Base-by-base conservation (phyloP, 2,329 filamentous ascomycete species). In the Rhinocladiella similis region DNA sequence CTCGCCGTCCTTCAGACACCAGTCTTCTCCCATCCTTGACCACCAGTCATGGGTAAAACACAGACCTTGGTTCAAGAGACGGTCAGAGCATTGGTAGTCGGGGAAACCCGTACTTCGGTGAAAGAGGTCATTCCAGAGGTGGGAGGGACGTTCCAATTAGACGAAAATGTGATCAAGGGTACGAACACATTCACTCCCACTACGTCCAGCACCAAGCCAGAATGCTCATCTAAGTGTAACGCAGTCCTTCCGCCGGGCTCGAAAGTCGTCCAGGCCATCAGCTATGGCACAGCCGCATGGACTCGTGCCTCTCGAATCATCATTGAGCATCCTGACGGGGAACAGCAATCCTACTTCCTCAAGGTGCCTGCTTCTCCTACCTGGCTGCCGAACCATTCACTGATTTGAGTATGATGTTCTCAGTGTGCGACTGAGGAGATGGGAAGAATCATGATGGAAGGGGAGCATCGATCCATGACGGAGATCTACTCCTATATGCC, bases 401-500 rank as follows among this genome's bases (percentile, higher is more conserved):
- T 25, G 22, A 25, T 25, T 27, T 27, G 39, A 46, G 18, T 3
- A 6, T 51, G 14, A 27, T 27, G 22, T 2, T 47, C 12, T 16
- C 33, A 61, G 41, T 47, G 50, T 19, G 56, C 56, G 19, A 52
- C 39, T 7, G 59, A 48, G 14, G 29, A 53, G n/a, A 48, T 20
- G 16, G 59, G 56, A 6, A 56, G 39, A 33, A 29, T 43, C 25
- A 55, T 66, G 57, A 54, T 69, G 14, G 58, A 70, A 53, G 69
- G 69, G 3, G 72, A 73, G 59, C 71, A 68, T 54, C 54, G 63
- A 16, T 66, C 68, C 42, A 66, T 70, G 63, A 61, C 60, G 3
- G 69, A 67, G 27, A 60, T 72, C 13, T 61, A 69, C 51, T 65
- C 61, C 5, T 43, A 58, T 7, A 55, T 66, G 5, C 67, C 67